These are phyloP conservation scores for Neofusicoccum umdonicola DNA, from an alignment of 2,329 filamentous ascomycete genomes.

Conservation along the genomic window DNA sequence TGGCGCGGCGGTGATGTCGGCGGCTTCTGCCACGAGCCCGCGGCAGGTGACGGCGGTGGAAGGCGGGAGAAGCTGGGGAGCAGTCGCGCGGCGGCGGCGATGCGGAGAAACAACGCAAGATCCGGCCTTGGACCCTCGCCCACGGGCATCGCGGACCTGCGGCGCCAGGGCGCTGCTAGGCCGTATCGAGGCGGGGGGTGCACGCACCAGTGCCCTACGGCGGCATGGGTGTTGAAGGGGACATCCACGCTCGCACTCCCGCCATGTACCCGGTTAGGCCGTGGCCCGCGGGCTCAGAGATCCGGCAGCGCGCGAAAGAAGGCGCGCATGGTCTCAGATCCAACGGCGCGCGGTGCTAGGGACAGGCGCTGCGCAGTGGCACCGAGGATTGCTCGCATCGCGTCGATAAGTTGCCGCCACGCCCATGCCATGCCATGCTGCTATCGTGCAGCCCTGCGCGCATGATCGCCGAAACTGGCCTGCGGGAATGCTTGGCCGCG, in stretches of 20 bases:
- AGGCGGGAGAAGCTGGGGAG: neutral
- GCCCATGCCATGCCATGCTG: neutral
- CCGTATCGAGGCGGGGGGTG: neutral
- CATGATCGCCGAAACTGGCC: constrained; percentile 2
- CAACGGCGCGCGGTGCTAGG: neutral
- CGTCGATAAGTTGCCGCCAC: constrained; percentile 8
- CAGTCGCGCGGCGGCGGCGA: neutral
- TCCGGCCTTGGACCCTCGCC: neutral
- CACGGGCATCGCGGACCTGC: constrained; percentile 8
- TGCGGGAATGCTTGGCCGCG: neutral
- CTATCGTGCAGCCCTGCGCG: neutral
- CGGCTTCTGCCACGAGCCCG: neutral
- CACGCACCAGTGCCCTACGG: constrained; percentile 11
- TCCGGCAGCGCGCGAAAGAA: neutral
- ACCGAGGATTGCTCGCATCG: neutral
- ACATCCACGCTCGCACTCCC: constrained; percentile 2
- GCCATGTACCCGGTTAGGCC: constrained; percentile 7
- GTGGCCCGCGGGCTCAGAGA: neutral
- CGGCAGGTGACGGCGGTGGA: neutral
- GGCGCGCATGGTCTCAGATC: constrained; percentile 6
- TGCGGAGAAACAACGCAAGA: constrained; percentile 9
- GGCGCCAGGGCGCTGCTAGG: constrained; percentile 1
- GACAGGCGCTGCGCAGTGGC: neutral
- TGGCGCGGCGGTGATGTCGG: neutral
- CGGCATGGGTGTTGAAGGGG: neutral